Evolutionary conservation across 1,284 basidiomycete genomes (phyloP), one percentile per base, ranked within the genome.

Genomic region (Boletellus deceptivus): DNA sequence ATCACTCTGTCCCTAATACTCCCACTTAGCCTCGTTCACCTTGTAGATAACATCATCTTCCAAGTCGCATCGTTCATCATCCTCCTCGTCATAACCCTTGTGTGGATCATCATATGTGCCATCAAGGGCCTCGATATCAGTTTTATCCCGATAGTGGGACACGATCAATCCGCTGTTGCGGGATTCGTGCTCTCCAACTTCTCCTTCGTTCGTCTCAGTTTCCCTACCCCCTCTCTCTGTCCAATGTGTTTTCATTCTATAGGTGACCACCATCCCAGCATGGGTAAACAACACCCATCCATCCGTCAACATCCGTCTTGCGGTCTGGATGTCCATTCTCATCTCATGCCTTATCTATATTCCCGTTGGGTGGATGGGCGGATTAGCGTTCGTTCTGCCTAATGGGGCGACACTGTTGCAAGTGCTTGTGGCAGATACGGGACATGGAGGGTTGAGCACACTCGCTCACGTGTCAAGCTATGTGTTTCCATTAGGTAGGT

Each of bases 271-370:
- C 37, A 39, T 63, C 36, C 61, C 63, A 1, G 54, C 60, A 24
- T 65, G 63, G 60, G 61, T 65, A 8, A 62, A 65, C 3, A 65
- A 62, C 25, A 62, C 48, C 16, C 61, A 61, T 39, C 50, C 60
- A 0, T 53, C 56, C 4, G 56, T 62, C 49, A 49, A 62, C 29
- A 51, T 62, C 37, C 61, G 53, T 39, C 48, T 48, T 18, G 53
- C 61, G 0, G 56, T 62, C 22, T 65, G 60, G 63, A 11, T 10
- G 1, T 65, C 60, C 8, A 13, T 65, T 40, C 1, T 63, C 22
- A 54, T 63, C 2, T 63, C 60, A 0, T 62, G 53, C 45, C 45
- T 65, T 8, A 63, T 62, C 16, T 62, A 62, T 18, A 52, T 62
- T 4, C 56, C 56, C 17, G 37, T 65, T 4, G 61, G 60, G 35